Percentiles rank a stretch among this genome's conserved stretches.
phyloP scores from a whole-genome alignment of 2,329 filamentous ascomycete species.

The Pyrenophora tritici-repentis region DNA sequence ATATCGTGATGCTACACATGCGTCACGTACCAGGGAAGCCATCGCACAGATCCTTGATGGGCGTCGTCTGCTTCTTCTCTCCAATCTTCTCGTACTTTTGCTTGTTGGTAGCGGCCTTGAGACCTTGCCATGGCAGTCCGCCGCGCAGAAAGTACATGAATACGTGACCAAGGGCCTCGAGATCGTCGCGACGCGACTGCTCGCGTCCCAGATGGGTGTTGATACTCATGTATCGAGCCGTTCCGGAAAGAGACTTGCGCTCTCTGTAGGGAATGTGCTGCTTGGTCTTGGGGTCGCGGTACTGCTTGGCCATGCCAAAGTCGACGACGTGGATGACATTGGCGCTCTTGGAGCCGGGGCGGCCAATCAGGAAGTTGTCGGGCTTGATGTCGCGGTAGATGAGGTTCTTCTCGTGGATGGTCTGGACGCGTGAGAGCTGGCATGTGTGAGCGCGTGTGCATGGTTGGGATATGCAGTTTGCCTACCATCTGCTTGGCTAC shows the following conservation, averaged over 20 bases:
- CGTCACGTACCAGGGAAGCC: slow-evolving; percentile 73
- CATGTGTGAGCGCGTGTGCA: slow-evolving; percentile 14
- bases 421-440: slow-evolving; percentile 85
- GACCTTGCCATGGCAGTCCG: slow-evolving; percentile 69
- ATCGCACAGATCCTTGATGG: slow-evolving; percentile 95
- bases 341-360: slow-evolving; percentile 88
- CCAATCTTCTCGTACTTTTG: slow-evolving; percentile 99
- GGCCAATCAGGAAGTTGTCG: slow-evolving; percentile 97
- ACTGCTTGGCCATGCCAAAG: slow-evolving; percentile 99
- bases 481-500: slow-evolving; percentile 96
- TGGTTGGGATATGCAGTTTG: slow-evolving; percentile 14
- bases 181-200: slow-evolving; percentile 92
- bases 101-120: slow-evolving; percentile 76
- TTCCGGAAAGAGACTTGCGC: slow-evolving; percentile 94
- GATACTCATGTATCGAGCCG: slow-evolving; percentile 98
- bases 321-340: slow-evolving; percentile 99
- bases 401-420: slow-evolving; percentile 97
- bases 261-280: slow-evolving; percentile 98
- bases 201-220: slow-evolving; percentile 97
- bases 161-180: slow-evolving; percentile 79
- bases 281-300: slow-evolving; percentile 97
- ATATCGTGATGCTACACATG: not conserved
- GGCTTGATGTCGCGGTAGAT: slow-evolving; percentile 99
- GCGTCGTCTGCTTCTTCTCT: slow-evolving; percentile 98
- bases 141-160: slow-evolving; percentile 73